Base-by-base conservation (phyloP, 2,329 filamentous ascomycete genomes). In the Mycosphaerella sp. region DNA sequence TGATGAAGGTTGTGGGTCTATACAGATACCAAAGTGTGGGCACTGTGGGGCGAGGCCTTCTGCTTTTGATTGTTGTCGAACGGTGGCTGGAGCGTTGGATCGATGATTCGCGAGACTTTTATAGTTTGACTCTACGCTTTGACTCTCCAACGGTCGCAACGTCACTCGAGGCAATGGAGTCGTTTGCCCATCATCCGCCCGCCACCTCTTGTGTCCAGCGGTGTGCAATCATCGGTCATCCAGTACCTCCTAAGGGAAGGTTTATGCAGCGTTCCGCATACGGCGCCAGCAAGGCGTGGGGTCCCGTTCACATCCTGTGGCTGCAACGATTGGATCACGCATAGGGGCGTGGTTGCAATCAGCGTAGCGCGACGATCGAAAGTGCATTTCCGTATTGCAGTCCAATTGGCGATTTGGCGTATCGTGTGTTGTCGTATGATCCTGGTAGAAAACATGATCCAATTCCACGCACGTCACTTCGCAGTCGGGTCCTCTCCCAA, bases 391-490 rank as follows among this genome's bases (percentile, higher is more conserved):
- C 34, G 39, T 38, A 36, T 40, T 9, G 10, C 14, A 38, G n/a
- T 38, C 48, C 48, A 51, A 40, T 44, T 31, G 48, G 48, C 40
- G 11, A 51, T 31, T 44, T 31, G 48, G 48, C 40, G 14, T 8
- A 7, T 51, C 14, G 26, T 14, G 44, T 31, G 17, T 44, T 43
- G 38, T 32, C 48, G 44, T 51, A 34, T 29, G 48, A 51, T 51
- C 48, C 48, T 32, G 17, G 48, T 36, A 34, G 12, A 21, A 36
- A 44, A 36, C 8, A 9, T 45, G 26, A n/a, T 14, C 46, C n/a
- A n/a, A n/a, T n/a, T n/a, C n/a, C 48, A 51, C 48, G 48, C 48
- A 51, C 48, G 48, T 51, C 48, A 51, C 48, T 21, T 45, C 41
- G 48, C 48, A 51, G 48, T 51, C 48, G 48, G 31, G 45, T 32